Evolutionary conservation across 164 flowering plant genomes (phyloP).

Genomic region (Kingdonia uniflora): DNA sequence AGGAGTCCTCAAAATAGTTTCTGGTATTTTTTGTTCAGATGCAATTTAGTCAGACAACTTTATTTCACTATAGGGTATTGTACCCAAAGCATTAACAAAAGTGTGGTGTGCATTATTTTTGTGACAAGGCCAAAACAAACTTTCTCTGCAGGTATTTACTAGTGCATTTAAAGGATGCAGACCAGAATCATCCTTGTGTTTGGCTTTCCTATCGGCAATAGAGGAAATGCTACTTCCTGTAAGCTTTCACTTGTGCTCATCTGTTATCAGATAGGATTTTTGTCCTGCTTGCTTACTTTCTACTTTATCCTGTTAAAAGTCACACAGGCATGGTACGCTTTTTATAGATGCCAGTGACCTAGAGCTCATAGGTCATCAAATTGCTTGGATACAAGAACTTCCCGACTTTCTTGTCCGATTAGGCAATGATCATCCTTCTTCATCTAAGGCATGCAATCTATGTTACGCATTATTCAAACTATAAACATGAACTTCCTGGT

Average conservation of each 20-base stretch:
- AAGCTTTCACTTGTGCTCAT: constrained; percentile 15
- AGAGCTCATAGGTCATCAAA: constrained; percentile 28
- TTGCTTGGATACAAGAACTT: constrained; percentile 60
- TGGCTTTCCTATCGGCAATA: constrained; percentile 59
- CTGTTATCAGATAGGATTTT: background rate
- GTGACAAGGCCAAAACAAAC: background rate
- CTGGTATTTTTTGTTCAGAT: too few relatives aligned
- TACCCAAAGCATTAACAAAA: background rate
- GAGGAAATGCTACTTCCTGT: constrained; percentile 72
- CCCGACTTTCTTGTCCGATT: constrained; percentile 44
- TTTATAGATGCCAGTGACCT: constrained; percentile 32
- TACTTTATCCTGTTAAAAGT: constrained; percentile 3
- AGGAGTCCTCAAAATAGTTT: too few relatives aligned
- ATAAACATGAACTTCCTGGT: background rate
- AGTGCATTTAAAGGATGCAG: constrained; percentile 39
- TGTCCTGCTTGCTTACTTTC: background rate
- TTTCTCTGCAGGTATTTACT: constrained; percentile 67
- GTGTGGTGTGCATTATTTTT: too few relatives aligned
- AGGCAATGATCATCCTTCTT: constrained; percentile 43
- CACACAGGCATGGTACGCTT: constrained; percentile 20
- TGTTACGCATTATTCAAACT: background rate
- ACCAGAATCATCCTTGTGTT: constrained; percentile 49
- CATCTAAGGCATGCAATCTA: constrained; percentile 44
- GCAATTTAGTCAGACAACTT: too few relatives aligned
- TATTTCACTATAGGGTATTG: background rate